Conservation (phyloP, 1,284 basidiomycete species). For the Trametes sp. region DNA sequence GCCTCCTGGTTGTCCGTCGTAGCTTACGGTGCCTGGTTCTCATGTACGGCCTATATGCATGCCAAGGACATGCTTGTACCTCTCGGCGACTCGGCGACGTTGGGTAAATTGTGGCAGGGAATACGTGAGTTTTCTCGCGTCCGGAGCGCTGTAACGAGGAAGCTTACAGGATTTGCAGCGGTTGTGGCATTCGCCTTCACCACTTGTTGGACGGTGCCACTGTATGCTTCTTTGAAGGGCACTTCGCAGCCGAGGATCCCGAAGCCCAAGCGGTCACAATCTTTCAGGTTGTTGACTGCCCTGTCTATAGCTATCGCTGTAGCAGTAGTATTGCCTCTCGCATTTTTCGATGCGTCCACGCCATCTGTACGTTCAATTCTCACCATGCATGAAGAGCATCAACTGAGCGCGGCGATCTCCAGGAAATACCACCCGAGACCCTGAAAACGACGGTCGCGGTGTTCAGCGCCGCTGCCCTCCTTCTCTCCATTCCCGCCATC, state of each 20-base stretch:
- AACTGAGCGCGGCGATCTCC: slow-evolving; percentile 10
- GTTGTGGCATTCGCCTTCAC: slow-evolving; percentile 69
- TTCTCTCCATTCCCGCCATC: slow-evolving; percentile 66
- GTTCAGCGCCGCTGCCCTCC: slow-evolving; percentile 60
- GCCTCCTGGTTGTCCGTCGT: slow-evolving; percentile 63
- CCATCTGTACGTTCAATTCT: slow-evolving; percentile 47
- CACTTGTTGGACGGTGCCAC: slow-evolving; percentile 65
- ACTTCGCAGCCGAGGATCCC: slow-evolving; percentile 46
- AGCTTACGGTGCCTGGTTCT: slow-evolving; percentile 67
- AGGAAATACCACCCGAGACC: slow-evolving; percentile 38
- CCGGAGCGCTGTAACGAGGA: not conserved
- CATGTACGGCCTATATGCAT: slow-evolving; percentile 58
- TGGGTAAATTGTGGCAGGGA: slow-evolving; percentile 66
- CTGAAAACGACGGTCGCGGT: slow-evolving; percentile 47
- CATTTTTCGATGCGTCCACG: slow-evolving; percentile 57
- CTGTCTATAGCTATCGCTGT: slow-evolving; percentile 57
- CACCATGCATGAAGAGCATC: slow-evolving; percentile 3
- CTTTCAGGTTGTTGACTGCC: slow-evolving; percentile 65
- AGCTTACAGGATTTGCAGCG: slow-evolving; percentile 43
- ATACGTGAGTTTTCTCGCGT: slow-evolving; percentile 61
- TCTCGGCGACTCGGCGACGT: slow-evolving; percentile 47
- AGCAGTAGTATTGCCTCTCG: slow-evolving; percentile 63
- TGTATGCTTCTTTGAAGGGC: slow-evolving; percentile 66
- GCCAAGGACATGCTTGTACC: slow-evolving; percentile 50
- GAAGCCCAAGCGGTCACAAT: slow-evolving; percentile 57